Percentiles rank a stretch among this genome's conserved stretches.
These are phyloP conservation scores for Leccinum arenicola DNA, from an alignment of 768 basidiomycete genomes.

Conservation along the genomic window DNA sequence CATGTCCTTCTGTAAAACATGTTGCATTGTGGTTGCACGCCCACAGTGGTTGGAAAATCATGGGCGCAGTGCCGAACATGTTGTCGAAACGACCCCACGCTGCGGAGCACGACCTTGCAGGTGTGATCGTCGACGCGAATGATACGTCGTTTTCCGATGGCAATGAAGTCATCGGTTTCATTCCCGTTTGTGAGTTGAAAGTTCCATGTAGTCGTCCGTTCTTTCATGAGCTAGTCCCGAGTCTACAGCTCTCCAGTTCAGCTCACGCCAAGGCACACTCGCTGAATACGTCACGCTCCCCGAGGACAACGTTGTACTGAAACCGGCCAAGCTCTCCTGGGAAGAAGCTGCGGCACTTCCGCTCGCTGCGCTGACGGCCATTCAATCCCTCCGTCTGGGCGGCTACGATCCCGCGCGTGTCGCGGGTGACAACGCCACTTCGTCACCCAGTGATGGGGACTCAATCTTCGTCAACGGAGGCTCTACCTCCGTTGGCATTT, in stretches of 20 bases:
- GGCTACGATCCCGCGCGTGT: constrained; percentile 44
- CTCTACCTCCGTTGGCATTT: constrained; percentile 63
- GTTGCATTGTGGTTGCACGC: background rate
- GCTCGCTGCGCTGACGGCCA: constrained; percentile 57
- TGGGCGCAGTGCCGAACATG: constrained; percentile 47
- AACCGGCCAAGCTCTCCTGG: constrained; percentile 49
- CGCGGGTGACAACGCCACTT: background rate
- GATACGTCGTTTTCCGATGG: constrained; percentile 52
- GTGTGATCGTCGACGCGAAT: constrained; percentile 56
- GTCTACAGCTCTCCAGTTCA: constrained; percentile 26
- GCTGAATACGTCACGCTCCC: constrained; percentile 55
- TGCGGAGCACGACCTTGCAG: constrained; percentile 63
- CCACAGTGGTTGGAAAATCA: constrained; percentile 57
- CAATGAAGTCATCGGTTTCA: constrained; percentile 62
- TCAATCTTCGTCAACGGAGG: constrained; percentile 70
- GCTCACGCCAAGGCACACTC: constrained; percentile 52
- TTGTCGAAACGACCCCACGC: constrained; percentile 47
- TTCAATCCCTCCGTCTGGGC: constrained; percentile 48
- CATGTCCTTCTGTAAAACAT: background rate
- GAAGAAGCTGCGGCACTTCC: constrained; percentile 60
- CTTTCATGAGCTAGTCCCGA: background rate
- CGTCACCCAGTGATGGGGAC: constrained; percentile 32
- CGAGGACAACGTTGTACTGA: constrained; percentile 8
- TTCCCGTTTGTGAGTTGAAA: constrained; percentile 35
- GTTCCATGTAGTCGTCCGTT: background rate